phyloP scores from a whole-genome alignment of 2,329 filamentous ascomycete species.

The Lecanicillium sp. region DNA sequence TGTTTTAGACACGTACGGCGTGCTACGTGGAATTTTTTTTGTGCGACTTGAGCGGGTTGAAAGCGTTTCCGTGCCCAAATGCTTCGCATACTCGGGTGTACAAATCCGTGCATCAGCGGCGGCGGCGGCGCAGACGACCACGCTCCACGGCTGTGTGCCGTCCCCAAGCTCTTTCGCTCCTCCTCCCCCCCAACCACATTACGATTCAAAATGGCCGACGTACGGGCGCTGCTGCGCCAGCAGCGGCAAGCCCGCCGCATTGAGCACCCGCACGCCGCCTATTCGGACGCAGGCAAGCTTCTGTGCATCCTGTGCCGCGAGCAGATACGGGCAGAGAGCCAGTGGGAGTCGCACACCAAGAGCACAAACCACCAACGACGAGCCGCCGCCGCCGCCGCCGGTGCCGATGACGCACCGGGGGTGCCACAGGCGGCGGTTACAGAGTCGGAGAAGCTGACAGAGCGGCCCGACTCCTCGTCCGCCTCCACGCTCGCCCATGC shows the following conservation, averaged over 20 bases:
- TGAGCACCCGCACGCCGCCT: slow-evolving; percentile 61
- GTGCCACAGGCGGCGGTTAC: background rate
- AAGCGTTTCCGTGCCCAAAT: slow-evolving; percentile 5
- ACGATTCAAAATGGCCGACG: slow-evolving; percentile 60
- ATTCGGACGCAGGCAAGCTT: slow-evolving; percentile 62
- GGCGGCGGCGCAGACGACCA: slow-evolving; percentile 7
- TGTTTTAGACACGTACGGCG: no score
- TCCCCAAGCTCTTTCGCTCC: slow-evolving; percentile 1
- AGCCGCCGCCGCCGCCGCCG: slow-evolving; percentile 18
- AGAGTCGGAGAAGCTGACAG: background rate
- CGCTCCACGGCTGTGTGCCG: slow-evolving; percentile 3
- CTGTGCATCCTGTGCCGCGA: slow-evolving; percentile 62
- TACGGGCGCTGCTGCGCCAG: slow-evolving; percentile 70
- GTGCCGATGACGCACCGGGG: background rate
- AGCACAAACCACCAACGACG: slow-evolving; percentile 40
- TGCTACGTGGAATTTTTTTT: no score
- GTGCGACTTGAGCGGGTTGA: background rate
- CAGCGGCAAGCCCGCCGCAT: slow-evolving; percentile 70
- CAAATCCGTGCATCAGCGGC: slow-evolving; percentile 11
- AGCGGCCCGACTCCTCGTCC: background rate
- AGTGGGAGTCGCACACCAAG: slow-evolving; percentile 60
- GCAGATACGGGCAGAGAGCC: slow-evolving; percentile 56
- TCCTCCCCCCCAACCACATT: slow-evolving; percentile 4
- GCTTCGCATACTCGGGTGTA: slow-evolving; percentile 11
- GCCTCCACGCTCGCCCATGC: slow-evolving; percentile 14